Conservation (phyloP, 768 basidiomycete species). For the Ramaria sp. region DNA sequence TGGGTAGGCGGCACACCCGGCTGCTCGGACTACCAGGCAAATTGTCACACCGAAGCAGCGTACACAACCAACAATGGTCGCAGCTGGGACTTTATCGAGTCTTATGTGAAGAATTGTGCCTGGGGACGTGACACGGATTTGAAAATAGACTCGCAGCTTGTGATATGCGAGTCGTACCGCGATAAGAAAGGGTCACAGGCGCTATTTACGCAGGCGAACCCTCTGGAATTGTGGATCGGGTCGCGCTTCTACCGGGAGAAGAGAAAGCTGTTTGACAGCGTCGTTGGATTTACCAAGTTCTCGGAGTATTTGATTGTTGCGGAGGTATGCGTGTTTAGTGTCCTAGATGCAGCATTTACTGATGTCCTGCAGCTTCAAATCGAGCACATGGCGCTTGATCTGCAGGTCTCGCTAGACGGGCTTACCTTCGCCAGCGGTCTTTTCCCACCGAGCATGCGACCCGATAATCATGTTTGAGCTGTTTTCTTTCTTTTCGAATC, state of each 20-base stretch:
- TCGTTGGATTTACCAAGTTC: constrained; percentile 96
- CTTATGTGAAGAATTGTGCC: constrained; percentile 82
- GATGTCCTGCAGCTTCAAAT: constrained; percentile 35
- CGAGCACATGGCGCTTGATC: constrained; percentile 49
- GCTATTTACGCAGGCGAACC: constrained; percentile 42
- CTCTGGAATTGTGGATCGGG: constrained; percentile 73
- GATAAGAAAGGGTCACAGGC: constrained; percentile 76
- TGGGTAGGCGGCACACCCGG: constrained; percentile 81
- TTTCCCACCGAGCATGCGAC: constrained; percentile 87
- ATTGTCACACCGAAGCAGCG: constrained; percentile 66
- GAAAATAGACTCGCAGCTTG: constrained; percentile 74
- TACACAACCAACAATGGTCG: constrained; percentile 74
- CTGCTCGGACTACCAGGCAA: constrained; percentile 25
- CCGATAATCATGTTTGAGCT: constrained; percentile 65
- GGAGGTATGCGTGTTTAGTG: constrained; percentile 43
- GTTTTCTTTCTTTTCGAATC: neutral
- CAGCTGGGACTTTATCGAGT: constrained; percentile 65
- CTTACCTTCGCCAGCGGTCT: constrained; percentile 70
- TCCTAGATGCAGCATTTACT: too few relatives aligned
- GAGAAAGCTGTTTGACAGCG: constrained; percentile 70
- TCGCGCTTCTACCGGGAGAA: constrained; percentile 59
- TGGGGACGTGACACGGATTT: constrained; percentile 82
- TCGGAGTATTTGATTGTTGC: constrained; percentile 95
- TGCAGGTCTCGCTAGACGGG: constrained; percentile 92
- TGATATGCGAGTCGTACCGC: constrained; percentile 83